A percentile compares a stretch with the other conserved stretches of the same genome.
These are phyloP conservation scores for Abortiporus biennis DNA, from an alignment of 1,284 basidiomycete species.

Conservation along the genomic window DNA sequence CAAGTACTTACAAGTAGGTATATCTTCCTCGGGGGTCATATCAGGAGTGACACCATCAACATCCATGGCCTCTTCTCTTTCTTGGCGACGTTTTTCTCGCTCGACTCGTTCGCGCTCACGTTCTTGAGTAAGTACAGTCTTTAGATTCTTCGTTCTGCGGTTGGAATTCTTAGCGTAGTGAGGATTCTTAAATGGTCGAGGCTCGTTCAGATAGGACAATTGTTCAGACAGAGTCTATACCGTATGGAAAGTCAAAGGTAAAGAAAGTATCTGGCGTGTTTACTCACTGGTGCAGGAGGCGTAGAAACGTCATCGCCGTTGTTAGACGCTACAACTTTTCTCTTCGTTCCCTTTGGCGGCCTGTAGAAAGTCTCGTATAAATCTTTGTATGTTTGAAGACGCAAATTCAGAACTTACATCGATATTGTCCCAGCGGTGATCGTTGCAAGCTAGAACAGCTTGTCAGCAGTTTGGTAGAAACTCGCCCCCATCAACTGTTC, in stretches of 20 bases:
- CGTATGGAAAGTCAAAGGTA: neutral
- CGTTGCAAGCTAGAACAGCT: no score
- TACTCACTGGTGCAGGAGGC: slow-evolving; percentile 20
- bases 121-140: slow-evolving; percentile 68
- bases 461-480: no score
- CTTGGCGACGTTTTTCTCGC: slow-evolving; percentile 47
- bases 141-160: slow-evolving; percentile 69
- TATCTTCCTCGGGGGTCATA: slow-evolving; percentile 41
- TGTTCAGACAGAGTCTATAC: slow-evolving; percentile 56
- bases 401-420: neutral
- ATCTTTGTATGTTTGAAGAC: neutral
- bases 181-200: slow-evolving; percentile 72
- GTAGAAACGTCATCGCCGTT: slow-evolving; percentile 25
- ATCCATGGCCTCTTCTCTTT: slow-evolving; percentile 40
- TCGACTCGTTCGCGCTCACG: slow-evolving; percentile 65
- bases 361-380: slow-evolving; percentile 8
- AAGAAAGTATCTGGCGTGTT: no score
- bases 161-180: slow-evolving; percentile 62
- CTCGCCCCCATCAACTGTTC: no score
- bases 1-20: slow-evolving; percentile 56
- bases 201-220: slow-evolving; percentile 59
- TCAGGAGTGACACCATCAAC: slow-evolving; percentile 26
- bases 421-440: no score
- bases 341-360: slow-evolving; percentile 26
- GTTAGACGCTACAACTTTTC: slow-evolving; percentile 17